A percentile compares a stretch with the other conserved stretches of the same genome.
These are phyloP conservation scores for Sarocladium brachiariae DNA, from an alignment of 2,329 filamentous ascomycete genomes.

Conservation along the genomic window DNA sequence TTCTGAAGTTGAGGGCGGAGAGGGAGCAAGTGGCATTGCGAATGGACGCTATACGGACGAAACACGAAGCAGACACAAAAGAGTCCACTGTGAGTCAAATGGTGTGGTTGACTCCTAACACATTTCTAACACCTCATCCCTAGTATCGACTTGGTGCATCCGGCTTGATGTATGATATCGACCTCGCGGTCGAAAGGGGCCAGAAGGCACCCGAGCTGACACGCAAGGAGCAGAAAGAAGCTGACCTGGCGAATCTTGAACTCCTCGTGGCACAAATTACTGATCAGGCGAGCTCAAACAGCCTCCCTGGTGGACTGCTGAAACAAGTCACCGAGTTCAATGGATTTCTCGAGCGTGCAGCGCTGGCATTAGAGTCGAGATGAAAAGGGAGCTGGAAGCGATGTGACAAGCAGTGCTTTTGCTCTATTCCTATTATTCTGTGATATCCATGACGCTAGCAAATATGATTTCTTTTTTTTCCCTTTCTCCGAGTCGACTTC, in stretches of 20 bases:
- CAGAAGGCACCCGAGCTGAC: constrained; percentile 41
- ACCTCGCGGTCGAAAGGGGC: constrained; percentile 47
- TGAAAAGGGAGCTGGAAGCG: constrained; percentile 11
- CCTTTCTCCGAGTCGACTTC: background rate
- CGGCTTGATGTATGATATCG: constrained; percentile 53
- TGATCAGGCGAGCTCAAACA: constrained; percentile 43
- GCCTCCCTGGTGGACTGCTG: constrained; percentile 45
- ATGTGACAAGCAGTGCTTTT: background rate
- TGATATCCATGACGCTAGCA: constrained; percentile 4
- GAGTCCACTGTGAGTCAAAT: constrained; percentile 38
- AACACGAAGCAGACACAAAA: constrained; percentile 49
- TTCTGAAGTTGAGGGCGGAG: constrained; percentile 52
- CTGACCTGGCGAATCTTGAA: constrained; percentile 51
- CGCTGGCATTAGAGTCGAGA: constrained; percentile 45
- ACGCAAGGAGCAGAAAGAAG: constrained; percentile 37
- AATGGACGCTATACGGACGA: constrained; percentile 56
- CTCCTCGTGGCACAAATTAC: constrained; percentile 48
- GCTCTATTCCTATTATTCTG: background rate
- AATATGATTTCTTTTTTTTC: background rate
- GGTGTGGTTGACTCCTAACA: constrained; percentile 11
- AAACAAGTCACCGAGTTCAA: constrained; percentile 56
- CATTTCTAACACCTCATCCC: background rate
- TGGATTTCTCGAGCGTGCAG: constrained; percentile 54
- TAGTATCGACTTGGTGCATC: constrained; percentile 47
- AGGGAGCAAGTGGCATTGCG: constrained; percentile 54